Evolutionary conservation across 495 filamentous ascomycete species (phyloP), one percentile per base, ranked within the genome.

Genomic region (Penicillium angulare): DNA sequence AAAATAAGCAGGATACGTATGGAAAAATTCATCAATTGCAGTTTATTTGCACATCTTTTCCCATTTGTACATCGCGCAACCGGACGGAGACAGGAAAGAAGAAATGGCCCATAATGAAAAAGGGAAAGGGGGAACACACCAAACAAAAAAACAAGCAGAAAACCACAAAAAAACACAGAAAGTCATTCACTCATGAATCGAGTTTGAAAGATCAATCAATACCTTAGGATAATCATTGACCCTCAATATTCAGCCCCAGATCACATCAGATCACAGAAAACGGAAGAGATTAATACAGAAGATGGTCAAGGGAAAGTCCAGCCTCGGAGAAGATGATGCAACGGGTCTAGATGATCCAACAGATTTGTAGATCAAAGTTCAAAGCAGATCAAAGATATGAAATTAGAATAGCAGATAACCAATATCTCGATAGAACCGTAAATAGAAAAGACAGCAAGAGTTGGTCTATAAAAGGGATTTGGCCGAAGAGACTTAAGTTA

Each of bases 231-330:
- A 33, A 39, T 51, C 10, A 45, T 18, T n/a, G n/a, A n/a, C n/a
- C 31, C 31, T 48, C 36, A 23, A 41, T 44, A 38, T 39, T 41
- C 29, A n/a, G n/a, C n/a, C n/a, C 7, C 43, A 24, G 5, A 50
- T 31, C 27, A n/a, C 44, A 36, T 48, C 42, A 50, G 40, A 52
- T 52, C 55, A 52, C 23, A 49, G 45, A 53, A 33, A 36, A 38
- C 29, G n/a, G 48, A 40, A 46, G 44, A 47, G 53, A 64, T 64
- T 61, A 61, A 48, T 64, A 64, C 60, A 64, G 42, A 45, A 54
- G 46, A 42, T 55, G 40, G 31, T 27, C 33, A 23, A 24, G 35
- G 15, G 18, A 34, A 33, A 26, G 39, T 33, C 33, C 31, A 49
- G 41, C 40, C 41, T 43, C 18, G 47, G 47, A 41, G 47, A 40